Percentiles rank a stretch among this genome's conserved stretches.
phyloP scores from a whole-genome alignment of 2,329 filamentous ascomycete species.

The Aspergillus texensis region DNA sequence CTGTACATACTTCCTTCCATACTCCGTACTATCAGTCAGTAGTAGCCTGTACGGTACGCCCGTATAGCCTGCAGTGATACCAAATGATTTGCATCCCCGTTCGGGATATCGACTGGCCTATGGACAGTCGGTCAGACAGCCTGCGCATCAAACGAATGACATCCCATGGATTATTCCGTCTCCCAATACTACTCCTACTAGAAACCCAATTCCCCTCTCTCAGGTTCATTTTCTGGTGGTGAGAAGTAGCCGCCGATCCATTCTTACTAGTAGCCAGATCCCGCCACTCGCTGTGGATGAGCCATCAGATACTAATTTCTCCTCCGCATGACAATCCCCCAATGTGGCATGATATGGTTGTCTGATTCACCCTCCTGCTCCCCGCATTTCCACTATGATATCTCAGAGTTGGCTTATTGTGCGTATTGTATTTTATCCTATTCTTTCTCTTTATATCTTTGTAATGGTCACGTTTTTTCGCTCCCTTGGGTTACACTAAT shows the following conservation, averaged over 20 bases:
- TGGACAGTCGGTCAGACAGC: not conserved
- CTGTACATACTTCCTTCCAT: not conserved
- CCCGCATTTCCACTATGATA: constrained; percentile 5
- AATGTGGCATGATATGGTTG: constrained; percentile 11
- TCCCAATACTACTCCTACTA: not conserved
- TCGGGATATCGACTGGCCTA: not conserved
- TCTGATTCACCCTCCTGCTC: constrained; percentile 4
- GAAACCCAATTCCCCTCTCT: not conserved
- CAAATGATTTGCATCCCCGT: not conserved
- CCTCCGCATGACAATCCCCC: constrained; percentile 4
- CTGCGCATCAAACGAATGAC: not conserved
- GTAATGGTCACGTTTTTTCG: not conserved
- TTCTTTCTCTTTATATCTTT: not conserved
- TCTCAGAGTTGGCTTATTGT: not conserved
- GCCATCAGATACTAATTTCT: not conserved
- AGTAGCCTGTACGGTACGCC: no score
- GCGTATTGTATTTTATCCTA: not conserved
- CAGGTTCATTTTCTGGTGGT: not conserved
- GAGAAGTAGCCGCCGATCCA: not conserved
- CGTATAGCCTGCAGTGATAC: not conserved
- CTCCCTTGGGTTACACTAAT: not conserved
- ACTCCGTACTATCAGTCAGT: no score
- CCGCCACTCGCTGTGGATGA: not conserved
- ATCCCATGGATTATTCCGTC: not conserved
- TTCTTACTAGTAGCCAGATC: not conserved